A percentile compares a stretch with the other conserved stretches of the same genome.
These are phyloP conservation scores for Wakefieldia striispora DNA, from an alignment of 768 basidiomycete species.

Conservation along the genomic window DNA sequence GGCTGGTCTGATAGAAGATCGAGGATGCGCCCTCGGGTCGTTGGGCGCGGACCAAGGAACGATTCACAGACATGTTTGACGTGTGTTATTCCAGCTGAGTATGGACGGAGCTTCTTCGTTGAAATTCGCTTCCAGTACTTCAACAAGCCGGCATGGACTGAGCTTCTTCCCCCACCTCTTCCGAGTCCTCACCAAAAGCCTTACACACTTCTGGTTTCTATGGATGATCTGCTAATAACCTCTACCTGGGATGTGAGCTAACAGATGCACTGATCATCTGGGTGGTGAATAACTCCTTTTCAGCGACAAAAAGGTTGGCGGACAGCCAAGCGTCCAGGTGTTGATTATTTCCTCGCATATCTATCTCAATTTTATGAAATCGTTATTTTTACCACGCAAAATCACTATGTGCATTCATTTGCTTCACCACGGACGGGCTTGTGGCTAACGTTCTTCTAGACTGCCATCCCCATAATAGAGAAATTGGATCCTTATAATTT, in stretches of 20 bases:
- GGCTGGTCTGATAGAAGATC: slow-evolving; percentile 40
- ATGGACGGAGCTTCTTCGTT: neutral
- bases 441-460: slow-evolving; percentile 45
- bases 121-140: slow-evolving; percentile 57
- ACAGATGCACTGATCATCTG: too few relatives aligned
- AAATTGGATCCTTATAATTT: slow-evolving; percentile 93
- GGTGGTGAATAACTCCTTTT: neutral
- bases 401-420: slow-evolving; percentile 68
- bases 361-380: slow-evolving; percentile 98
- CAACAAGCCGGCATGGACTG: slow-evolving; percentile 90
- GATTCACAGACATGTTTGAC: slow-evolving; percentile 66
- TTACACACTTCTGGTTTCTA: slow-evolving; percentile 86
- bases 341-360: slow-evolving; percentile 97
- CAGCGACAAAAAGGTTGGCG: slow-evolving; percentile 94
- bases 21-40: slow-evolving; percentile 61
- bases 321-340: slow-evolving; percentile 95
- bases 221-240: slow-evolving; percentile 89
- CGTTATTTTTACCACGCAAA: slow-evolving; percentile 91
- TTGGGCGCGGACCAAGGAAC: slow-evolving; percentile 60
- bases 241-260: slow-evolving; percentile 93
- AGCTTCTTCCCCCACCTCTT: slow-evolving; percentile 84
- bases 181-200: slow-evolving; percentile 84
- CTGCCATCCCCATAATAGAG: slow-evolving; percentile 83
- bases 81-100: slow-evolving; percentile 39
- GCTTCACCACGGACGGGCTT: neutral